Percentiles rank a stretch among this genome's conserved stretches.
These are phyloP conservation scores for Zygoascus sp. DNA, from an alignment of 1,139 yeast species.

Conservation along the genomic window DNA sequence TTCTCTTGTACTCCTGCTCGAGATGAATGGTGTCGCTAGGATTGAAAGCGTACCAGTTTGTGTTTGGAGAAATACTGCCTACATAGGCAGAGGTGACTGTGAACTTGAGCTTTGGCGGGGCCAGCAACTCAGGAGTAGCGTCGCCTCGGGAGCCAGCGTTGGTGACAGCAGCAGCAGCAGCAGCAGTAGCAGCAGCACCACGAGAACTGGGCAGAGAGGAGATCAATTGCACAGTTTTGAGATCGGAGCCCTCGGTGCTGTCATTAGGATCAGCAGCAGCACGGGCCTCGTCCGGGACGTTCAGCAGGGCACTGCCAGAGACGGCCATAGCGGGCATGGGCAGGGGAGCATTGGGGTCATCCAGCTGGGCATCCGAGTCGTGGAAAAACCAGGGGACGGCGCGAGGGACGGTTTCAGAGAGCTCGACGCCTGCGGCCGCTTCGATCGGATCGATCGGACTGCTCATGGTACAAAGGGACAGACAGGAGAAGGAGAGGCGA, in stretches of 20 bases:
- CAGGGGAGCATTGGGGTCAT: conserved; percentile 38
- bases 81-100: conserved; percentile 23
- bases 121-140: background rate
- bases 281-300: conserved; percentile 7
- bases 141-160: too few relatives aligned
- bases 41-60: conserved; percentile 38
- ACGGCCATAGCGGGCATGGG: conserved; percentile 23
- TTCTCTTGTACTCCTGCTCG: conserved; percentile 12
- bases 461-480: too few relatives aligned
- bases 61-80: conserved; percentile 29
- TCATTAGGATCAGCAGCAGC: conserved; percentile 12
- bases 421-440: background rate
- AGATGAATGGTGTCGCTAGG: conserved; percentile 31
- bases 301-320: conserved; percentile 14
- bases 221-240: too few relatives aligned
- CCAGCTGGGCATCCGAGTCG: conserved; percentile 35
- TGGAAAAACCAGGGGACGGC: conserved; percentile 36
- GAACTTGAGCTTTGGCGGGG: conserved; percentile 17
- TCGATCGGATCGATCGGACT: background rate
- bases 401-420: conserved; percentile 11
- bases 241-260: too few relatives aligned
- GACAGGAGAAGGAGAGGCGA: too few relatives aligned
- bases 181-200: conserved; percentile 11
- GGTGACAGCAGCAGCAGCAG: too few relatives aligned
- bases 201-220: too few relatives aligned